These are phyloP conservation scores for Trichoderma guizhouense DNA, from an alignment of 2,329 filamentous ascomycete genomes.

Conservation along the genomic window DNA sequence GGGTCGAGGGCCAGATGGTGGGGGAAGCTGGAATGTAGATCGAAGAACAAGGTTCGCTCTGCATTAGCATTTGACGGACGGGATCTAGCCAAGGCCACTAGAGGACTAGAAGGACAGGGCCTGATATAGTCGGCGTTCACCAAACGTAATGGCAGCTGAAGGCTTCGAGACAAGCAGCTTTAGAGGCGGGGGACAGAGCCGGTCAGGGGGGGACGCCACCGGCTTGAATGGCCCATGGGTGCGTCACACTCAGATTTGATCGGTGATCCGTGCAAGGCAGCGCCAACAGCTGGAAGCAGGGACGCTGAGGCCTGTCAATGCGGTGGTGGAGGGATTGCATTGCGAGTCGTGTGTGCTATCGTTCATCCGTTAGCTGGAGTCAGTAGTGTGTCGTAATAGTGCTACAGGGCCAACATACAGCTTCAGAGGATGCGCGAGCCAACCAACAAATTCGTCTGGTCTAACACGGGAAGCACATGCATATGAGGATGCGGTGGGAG, in stretches of 20 bases:
- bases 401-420: not conserved
- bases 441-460: not conserved
- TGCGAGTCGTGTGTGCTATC: not conserved
- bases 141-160: not conserved
- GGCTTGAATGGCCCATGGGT: not conserved
- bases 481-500: not conserved
- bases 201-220: not conserved
- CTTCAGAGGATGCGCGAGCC: not conserved
- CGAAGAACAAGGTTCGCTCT: not conserved
- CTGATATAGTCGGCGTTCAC: not conserved
- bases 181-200: not conserved
- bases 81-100: not conserved
- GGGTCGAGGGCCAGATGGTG: not conserved
- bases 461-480: not conserved
- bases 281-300: not conserved
- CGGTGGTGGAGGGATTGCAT: not conserved
- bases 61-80: not conserved
- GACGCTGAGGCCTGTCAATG: not conserved
- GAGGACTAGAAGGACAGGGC: not conserved
- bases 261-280: not conserved
- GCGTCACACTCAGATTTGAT: slow-evolving; percentile 4
- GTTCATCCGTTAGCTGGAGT: no score
- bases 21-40: not conserved
- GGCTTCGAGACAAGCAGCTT: not conserved
- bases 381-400: not conserved